Conservation (phyloP, 2,329 filamentous ascomycete species). For the Paracoccidioides brasiliensis region DNA sequence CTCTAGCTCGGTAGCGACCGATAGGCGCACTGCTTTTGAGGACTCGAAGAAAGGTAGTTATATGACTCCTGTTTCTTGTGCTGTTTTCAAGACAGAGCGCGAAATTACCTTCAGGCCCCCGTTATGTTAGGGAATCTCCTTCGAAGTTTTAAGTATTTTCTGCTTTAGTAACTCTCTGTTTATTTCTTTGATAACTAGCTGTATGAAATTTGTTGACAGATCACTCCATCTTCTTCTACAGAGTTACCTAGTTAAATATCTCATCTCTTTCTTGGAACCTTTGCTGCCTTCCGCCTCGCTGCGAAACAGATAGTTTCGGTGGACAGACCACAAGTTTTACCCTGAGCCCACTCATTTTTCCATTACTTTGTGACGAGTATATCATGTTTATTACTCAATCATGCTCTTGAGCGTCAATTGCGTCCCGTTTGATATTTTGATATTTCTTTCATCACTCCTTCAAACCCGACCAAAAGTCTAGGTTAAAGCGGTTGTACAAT, state of each 20-base stretch:
- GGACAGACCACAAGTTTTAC: not conserved
- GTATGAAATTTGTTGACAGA: not conserved
- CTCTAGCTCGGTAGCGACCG: not conserved
- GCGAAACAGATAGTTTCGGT: not conserved
- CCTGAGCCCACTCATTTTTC: not conserved
- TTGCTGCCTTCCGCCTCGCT: not conserved
- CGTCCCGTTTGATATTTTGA: not conserved
- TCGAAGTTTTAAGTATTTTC: not conserved
- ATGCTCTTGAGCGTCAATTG: not conserved
- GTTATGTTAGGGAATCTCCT: not conserved
- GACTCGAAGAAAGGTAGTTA: conserved; percentile 1
- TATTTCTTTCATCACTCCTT: not conserved
- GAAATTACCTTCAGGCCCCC: not conserved
- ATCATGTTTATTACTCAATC: not conserved
- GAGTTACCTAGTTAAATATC: too few relatives aligned
- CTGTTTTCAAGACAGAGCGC: not conserved
- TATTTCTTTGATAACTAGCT: not conserved
- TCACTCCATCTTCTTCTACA: too few relatives aligned
- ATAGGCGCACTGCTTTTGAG: not conserved
- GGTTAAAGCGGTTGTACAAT: not conserved
- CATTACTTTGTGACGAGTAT: not conserved
- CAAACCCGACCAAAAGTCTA: not conserved
- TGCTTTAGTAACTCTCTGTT: not conserved
- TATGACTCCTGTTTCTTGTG: not conserved
- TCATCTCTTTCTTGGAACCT: not conserved